Evolutionary conservation across 139 green algal genomes (phyloP), one percentile per base, ranked within the genome.

Genomic region (Coelastrella sp.): DNA sequence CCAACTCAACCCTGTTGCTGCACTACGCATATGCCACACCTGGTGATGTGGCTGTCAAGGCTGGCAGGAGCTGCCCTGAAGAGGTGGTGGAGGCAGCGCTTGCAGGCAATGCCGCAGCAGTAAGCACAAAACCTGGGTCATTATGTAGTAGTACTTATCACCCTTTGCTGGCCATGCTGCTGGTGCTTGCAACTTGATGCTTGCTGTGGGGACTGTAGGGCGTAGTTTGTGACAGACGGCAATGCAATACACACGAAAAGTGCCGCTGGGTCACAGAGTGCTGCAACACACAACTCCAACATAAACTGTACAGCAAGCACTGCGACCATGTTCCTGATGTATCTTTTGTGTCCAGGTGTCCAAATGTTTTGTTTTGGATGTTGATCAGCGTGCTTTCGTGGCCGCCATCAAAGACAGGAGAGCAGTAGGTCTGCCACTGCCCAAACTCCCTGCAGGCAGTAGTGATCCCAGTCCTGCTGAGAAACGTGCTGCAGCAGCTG

Each of bases 371-470:
- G 79, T 72, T 20, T 49, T 91, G 56, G 87, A 91, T 78, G 19
- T 91, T 60, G 87, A 91, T 56, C 63, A 87, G 87, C 78, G 87
- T 60, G 87, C 87, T 4, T 91, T 87, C 78, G 57, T 91, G 0
- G 87, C 79, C 58, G 87, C 87, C 4, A 65, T 80, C 27, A 80
- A 87, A 49, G 78, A 87, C 56, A 35, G 65, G 58, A 80, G 24
- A 24, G 84, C 84, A 59, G 84, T 68, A 56, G 84, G 84, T n/a
- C 27, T 88, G 6, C 58, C 75, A 6, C 11, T 68, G 19, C 22
- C 24, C 22, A 22, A 25, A 5, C 78, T 10, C 27, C 80, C 80
- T 75, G 80, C 80, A 49, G 58, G 58, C 49, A 25, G 12, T 49
- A 19, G 10, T 14, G 49, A 61, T 25, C 12, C 35, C 35, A 83